Percentiles rank a stretch among this genome's conserved stretches.
These are phyloP conservation scores for Epichloe scottii DNA, from an alignment of 2,329 filamentous ascomycete genomes.

Conservation along the genomic window DNA sequence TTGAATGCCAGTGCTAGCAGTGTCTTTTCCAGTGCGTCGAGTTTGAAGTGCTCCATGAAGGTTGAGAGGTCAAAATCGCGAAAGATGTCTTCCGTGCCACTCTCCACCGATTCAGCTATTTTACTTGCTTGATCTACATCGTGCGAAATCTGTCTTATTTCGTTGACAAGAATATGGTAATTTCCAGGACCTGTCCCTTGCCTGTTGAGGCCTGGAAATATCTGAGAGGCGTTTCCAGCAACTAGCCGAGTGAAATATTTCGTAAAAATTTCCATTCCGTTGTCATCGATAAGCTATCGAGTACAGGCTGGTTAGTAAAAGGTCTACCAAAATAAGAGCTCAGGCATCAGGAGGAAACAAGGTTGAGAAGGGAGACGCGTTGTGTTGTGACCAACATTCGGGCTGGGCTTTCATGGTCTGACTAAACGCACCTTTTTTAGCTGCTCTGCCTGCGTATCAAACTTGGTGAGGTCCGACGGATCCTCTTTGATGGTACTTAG, in stretches of 20 bases:
- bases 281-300: constrained; percentile 75
- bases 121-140: constrained; percentile 75
- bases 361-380: neutral
- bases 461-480: constrained; percentile 69
- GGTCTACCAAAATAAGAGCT: neutral
- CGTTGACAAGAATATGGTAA: constrained; percentile 68
- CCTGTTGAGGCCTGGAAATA: constrained; percentile 71
- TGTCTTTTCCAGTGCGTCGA: constrained; percentile 79
- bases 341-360: neutral
- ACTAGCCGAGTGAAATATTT: constrained; percentile 93
- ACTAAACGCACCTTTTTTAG: constrained; percentile 63
- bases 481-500: constrained; percentile 93
- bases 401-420: neutral
- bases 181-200: constrained; percentile 64
- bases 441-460: constrained; percentile 82
- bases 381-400: neutral
- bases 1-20: constrained; percentile 84
- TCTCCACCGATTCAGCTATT: constrained; percentile 88
- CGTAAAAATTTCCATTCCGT: constrained; percentile 98
- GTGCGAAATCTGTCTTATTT: constrained; percentile 75
- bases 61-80: constrained; percentile 92
- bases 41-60: constrained; percentile 91
- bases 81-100: constrained; percentile 82
- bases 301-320: constrained; percentile 10
- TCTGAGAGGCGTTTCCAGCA: constrained; percentile 78